A percentile compares a stretch with the other conserved stretches of the same genome.
Evolutionary conservation across 208 protist genomes (phyloP).

Genomic region (Naegleria lovaniensis): DNA sequence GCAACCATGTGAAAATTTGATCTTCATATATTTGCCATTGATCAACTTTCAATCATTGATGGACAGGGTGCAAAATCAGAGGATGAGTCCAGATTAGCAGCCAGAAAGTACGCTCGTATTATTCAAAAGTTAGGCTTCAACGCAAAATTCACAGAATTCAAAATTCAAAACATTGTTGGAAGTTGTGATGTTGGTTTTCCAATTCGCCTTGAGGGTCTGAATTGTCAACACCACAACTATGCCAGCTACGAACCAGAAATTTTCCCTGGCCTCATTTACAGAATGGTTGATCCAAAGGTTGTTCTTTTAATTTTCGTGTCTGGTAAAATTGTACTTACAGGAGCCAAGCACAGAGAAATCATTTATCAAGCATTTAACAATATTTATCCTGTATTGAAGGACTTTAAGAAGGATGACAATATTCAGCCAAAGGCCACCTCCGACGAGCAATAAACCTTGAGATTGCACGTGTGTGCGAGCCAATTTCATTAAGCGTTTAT

Average conservation of each 20-base stretch:
- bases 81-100: conserved; percentile 51
- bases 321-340: conserved; percentile 82
- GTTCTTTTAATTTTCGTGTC: conserved; percentile 81
- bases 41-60: no score
- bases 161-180: conserved; percentile 79
- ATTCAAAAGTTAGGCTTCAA: conserved; percentile 71
- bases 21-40: no score
- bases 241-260: conserved; percentile 73
- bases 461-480: background rate
- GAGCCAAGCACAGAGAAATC: conserved; percentile 61
- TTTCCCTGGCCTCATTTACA: conserved; percentile 77
- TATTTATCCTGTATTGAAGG: conserved; percentile 64
- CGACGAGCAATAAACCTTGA: background rate
- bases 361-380: conserved; percentile 63
- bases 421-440: background rate
- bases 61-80: conserved; percentile 60
- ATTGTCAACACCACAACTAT: conserved; percentile 45
- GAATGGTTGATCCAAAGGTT: conserved; percentile 70
- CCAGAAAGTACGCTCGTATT: conserved; percentile 70
- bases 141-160: conserved; percentile 67
- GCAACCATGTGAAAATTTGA: no score
- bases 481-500: background rate
- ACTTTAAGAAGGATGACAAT: conserved; percentile 52
- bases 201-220: conserved; percentile 64
- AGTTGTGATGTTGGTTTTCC: conserved; percentile 73